Evolutionary conservation across 257 asterid species (phyloP), one percentile per base, ranked within the genome.

Genomic region (Solanum peruvianum): DNA sequence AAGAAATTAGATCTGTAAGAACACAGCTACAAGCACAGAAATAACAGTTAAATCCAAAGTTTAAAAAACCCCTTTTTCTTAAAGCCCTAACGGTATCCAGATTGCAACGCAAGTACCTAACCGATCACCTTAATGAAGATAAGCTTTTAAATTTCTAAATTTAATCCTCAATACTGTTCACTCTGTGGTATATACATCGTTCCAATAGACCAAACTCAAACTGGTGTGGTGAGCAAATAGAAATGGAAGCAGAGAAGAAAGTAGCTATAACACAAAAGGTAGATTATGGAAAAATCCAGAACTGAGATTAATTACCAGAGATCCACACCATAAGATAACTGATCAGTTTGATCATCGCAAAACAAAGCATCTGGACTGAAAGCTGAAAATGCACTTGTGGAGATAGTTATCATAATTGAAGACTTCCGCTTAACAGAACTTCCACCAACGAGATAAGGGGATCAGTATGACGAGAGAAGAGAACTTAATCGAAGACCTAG

Each of bases 361-460:
- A 71, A 9, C 2, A 37, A 20, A 72, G 29, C 49, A 72, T 11
- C 49, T 73, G 10, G 49, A 37, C 12, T 73, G 3, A 73, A 37
- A 21, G 3, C 49, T 73, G 7, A 37, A 37, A 73, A 11, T 37
- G 18, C 31, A 23, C 4, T 42, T 39, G 4, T 5, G 72, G 15
- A 64, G 6, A 25, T 1, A 64, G 29, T 12, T 27, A 66, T 66
- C 35, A 1, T 25, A 23, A 33, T 41, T 23, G 58, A 41, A 12
- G n/a, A 23, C 10, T 0, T 75, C 35, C 4, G 2, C 39, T 25
- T 27, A 66, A 66, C 37, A 66, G 1, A 5, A 66, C 20, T 66
- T 11, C 4, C 13, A 1, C 27, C 2, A 13, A 25, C 0, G 2
- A 21, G 11, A 2, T 3, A 21, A 66, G 0, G 2, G 1, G 3